Base-by-base conservation (phyloP, 148 eudicot genomes). In the Fagopyrum tataricum region DNA sequence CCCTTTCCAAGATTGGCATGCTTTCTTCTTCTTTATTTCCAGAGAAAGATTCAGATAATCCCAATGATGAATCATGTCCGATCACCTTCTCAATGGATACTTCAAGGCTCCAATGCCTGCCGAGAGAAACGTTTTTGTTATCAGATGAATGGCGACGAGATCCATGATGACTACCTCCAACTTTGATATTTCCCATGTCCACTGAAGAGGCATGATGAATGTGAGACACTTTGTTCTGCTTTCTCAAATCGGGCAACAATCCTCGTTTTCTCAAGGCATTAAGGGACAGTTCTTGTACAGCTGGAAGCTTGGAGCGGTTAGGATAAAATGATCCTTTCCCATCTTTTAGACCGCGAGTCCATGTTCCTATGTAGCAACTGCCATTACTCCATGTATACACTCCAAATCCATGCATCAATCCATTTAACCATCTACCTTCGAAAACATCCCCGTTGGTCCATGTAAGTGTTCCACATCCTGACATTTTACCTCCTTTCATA, bases 311-410 rank as follows among this genome's bases (percentile, higher is more conserved):
- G 74, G 84, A 80, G 20, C 92, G 89, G 59, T 76, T 87, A 3
- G 99, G 99, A 80, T 91, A 91, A 72, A 90, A 95, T 7, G 91
- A 79, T 72, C 99, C 99, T 80, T 95, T 90, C 59, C 99, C 99
- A 46, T 95, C 99, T 79, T 95, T 95, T 67, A 95, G 80, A 18
- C 99, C 96, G n/a, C 87, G 79, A 0, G 99, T 95, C 99, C 99
- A 95, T 52, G 90, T 95, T 64, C 99, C 99, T 41, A 95, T 87
- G 83, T 91, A 95, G 82, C 86, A 87, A 42, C 96, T 90, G 43
- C 97, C 97, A 80, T 90, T 93, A 46, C 70, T 81, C 99, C 99
- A 95, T 26, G 96, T 90, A 74, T 90, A 95, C 40, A 90, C 90
- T 58, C 97, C 99, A 76, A 95, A 84, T 0, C 99, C 99, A 78